Percentiles rank a stretch among this genome's conserved stretches.
phyloP scores from a whole-genome alignment of 1,139 yeast species.

The Hyphopichia wangnamkhiaoensis region DNA sequence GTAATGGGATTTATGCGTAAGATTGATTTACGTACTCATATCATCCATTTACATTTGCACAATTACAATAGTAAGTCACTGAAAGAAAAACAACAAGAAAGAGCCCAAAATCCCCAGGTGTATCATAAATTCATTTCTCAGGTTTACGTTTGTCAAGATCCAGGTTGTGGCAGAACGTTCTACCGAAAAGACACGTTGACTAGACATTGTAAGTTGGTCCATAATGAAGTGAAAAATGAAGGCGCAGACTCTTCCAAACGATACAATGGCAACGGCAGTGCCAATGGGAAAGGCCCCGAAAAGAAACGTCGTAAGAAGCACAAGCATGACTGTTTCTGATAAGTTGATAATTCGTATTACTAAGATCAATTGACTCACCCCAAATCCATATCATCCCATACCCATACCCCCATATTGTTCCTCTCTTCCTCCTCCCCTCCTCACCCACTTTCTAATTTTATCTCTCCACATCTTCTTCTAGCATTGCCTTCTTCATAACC shows the following conservation, averaged over 20 bases:
- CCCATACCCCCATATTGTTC: too few species aligned
- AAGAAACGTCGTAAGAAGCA: not conserved
- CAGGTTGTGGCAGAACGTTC: conserved; percentile 2
- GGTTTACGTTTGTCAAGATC: not conserved
- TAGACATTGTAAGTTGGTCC: conserved; percentile 4
- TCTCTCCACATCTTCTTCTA: too few species aligned
- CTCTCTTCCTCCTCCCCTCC: too few species aligned
- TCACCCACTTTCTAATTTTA: too few species aligned
- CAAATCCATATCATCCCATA: too few species aligned
- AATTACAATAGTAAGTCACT: not conserved
- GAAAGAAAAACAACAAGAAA: not conserved
- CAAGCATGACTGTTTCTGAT: too few species aligned
- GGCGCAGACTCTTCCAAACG: not conserved
- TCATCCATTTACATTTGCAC: not conserved
- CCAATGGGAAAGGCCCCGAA: not conserved
- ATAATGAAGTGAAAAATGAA: not conserved
- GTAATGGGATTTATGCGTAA: conserved; percentile 2
- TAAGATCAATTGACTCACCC: too few species aligned
- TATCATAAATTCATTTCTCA: not conserved
- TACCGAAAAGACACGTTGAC: conserved; percentile 4
- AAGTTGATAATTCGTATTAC: too few species aligned
- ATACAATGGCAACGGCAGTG: not conserved
- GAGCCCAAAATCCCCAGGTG: not conserved
- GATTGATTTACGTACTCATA: conserved; percentile 1
- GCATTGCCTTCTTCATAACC: too few species aligned